Percentiles rank a stretch among this genome's conserved stretches.
Evolutionary conservation across 345 rosid genomes (phyloP).

Genomic region (Citrus trifoliata): DNA sequence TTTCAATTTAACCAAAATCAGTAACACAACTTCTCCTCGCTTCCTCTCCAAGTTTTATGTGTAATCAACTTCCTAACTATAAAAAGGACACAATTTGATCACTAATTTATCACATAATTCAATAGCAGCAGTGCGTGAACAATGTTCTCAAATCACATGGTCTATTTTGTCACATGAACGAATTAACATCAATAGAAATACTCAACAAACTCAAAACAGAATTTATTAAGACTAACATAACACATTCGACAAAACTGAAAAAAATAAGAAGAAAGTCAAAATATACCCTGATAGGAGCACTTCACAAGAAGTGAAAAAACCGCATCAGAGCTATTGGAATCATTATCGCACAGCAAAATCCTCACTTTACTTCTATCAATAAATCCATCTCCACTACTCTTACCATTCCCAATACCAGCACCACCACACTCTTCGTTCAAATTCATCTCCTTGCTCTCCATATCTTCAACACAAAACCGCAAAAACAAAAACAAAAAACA

Average conservation of each 20-base stretch:
- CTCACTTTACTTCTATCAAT: constrained; percentile 97
- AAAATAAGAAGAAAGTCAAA: background rate
- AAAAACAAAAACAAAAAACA: background rate
- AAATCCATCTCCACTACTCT: constrained; percentile 72
- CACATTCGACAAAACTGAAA: background rate
- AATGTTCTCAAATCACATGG: background rate
- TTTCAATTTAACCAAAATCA: background rate
- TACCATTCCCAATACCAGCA: constrained; percentile 23
- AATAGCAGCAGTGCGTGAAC: background rate
- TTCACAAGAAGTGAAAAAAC: constrained; percentile 71
- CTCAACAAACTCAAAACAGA: background rate
- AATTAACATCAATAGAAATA: constrained; percentile 1
- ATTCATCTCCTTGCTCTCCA: constrained; percentile 55
- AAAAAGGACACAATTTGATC: background rate
- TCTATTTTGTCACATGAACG: background rate
- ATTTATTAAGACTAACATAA: background rate
- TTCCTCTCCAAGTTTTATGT: background rate
- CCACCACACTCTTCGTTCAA: constrained; percentile 51
- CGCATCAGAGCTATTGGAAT: constrained; percentile 67
- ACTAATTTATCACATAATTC: background rate
- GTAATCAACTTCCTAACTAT: background rate
- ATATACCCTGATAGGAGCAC: constrained; percentile 92
- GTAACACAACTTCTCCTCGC: background rate
- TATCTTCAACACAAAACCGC: constrained; percentile 12
- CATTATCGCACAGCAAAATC: constrained; percentile 92